Conservation (phyloP, 345 rosid genomes). For the Aegle marmelos region DNA sequence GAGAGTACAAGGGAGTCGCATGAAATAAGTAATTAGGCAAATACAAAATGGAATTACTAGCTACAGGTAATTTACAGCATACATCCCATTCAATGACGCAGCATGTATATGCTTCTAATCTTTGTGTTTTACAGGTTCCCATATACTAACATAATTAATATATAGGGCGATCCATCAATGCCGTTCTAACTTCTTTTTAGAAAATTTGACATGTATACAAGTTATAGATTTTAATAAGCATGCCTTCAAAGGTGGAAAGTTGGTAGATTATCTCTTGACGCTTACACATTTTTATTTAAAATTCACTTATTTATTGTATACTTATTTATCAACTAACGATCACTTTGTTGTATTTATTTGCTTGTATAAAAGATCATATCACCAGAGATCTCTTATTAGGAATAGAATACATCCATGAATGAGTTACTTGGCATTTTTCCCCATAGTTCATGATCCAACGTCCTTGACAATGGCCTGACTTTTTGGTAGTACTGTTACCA, state of each 20-base stretch:
- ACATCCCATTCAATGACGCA: no score
- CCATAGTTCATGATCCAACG: no score
- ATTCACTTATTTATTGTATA: no score
- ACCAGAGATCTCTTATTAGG: no score
- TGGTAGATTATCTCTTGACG: not conserved
- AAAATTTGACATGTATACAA: not conserved
- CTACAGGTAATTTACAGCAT: not conserved
- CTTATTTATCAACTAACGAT: no score
- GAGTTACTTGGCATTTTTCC: not conserved
- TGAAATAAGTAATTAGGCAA: not conserved
- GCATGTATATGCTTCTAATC: not conserved
- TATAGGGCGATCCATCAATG: not conserved
- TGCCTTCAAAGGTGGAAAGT: not conserved
- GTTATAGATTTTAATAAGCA: not conserved
- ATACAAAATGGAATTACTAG: not conserved
- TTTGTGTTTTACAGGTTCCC: not conserved
- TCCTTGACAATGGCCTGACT: not conserved
- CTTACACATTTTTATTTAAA: no score
- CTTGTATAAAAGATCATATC: no score
- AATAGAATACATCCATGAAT: no score
- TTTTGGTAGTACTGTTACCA: not conserved
- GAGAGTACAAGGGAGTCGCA: not conserved
- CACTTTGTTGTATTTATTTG: no score
- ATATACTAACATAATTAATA: no score
- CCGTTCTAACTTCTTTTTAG: not conserved